Percentiles rank a stretch among this genome's conserved stretches.
phyloP scores from a whole-genome alignment of 129 eudicot species.

The Dittrichia graveolens region DNA sequence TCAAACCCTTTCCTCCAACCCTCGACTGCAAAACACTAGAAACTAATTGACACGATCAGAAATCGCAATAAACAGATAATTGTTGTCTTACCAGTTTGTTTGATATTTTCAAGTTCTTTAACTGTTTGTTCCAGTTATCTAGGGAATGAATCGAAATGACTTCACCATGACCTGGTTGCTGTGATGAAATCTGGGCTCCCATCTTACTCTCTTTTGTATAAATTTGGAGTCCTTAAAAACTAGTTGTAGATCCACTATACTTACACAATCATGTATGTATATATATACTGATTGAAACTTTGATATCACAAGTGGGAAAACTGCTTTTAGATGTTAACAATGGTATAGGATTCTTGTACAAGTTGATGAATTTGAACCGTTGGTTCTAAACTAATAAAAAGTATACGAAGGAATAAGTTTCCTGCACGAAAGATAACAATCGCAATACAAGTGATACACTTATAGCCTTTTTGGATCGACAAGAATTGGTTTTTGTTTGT shows the following conservation, averaged over 20 bases:
- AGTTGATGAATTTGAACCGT: slow-evolving; percentile 15
- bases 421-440: no score
- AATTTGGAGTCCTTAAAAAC: background rate
- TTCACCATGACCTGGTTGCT: slow-evolving; percentile 30
- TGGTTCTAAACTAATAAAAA: slow-evolving; percentile 23
- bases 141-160: slow-evolving; percentile 55
- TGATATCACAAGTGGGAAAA: slow-evolving; percentile 27
- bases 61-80: background rate
- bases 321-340: slow-evolving; percentile 16
- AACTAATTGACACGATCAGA: no score
- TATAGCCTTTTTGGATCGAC: background rate
- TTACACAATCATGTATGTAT: background rate
- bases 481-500: slow-evolving; percentile 4
- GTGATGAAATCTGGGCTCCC: slow-evolving; percentile 34
- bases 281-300: background rate
- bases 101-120: slow-evolving; percentile 51
- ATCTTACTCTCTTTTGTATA: slow-evolving; percentile 25
- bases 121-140: slow-evolving; percentile 51
- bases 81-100: slow-evolving; percentile 55
- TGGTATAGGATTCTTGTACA: slow-evolving; percentile 37
- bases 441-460: background rate
- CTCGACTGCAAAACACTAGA: no score
- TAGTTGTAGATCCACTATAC: background rate
- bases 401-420: slow-evolving; percentile 14
- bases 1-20: no score